A percentile compares a stretch with the other conserved stretches of the same genome.
Conservation (phyloP, 768 basidiomycete genomes). For the Hirschioporus abietinus region DNA sequence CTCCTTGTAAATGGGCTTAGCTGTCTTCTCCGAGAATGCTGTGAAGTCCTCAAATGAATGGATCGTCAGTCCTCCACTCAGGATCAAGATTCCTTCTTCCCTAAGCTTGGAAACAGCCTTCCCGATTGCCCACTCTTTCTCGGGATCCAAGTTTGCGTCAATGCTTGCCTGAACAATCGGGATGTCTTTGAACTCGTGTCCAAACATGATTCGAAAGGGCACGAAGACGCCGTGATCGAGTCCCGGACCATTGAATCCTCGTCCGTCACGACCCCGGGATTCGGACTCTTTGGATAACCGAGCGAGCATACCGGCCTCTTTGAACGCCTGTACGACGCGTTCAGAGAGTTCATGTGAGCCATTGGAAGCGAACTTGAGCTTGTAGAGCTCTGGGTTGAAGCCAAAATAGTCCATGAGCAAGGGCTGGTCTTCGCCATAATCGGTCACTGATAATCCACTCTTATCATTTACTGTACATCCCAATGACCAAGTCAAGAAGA, state of each 20-base stretch:
- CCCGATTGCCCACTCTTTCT: constrained; percentile 61
- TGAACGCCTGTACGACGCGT: constrained; percentile 55
- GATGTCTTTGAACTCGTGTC: constrained; percentile 50
- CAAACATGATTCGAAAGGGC: constrained; percentile 77
- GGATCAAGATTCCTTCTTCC: constrained; percentile 58
- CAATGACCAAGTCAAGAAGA: background rate
- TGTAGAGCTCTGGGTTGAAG: constrained; percentile 54
- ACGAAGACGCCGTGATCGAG: constrained; percentile 79
- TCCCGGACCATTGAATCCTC: constrained; percentile 59
- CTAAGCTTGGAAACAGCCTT: constrained; percentile 57
- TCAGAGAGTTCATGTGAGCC: constrained; percentile 55
- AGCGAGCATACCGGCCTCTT: constrained; percentile 51
- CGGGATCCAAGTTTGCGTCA: constrained; percentile 52
- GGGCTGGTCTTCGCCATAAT: constrained; percentile 74
- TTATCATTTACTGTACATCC: background rate
- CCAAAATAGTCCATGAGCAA: constrained; percentile 72
- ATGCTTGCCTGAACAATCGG: constrained; percentile 72
- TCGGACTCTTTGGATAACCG: constrained; percentile 46
- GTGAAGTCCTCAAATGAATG: constrained; percentile 59
- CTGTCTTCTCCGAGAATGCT: constrained; percentile 45
- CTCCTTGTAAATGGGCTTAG: constrained; percentile 40
- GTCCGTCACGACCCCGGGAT: constrained; percentile 57
- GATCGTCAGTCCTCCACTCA: constrained; percentile 65
- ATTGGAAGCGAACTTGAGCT: constrained; percentile 60
- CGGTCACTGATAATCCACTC: constrained; percentile 45